Evolutionary conservation across 805 yeast species (phyloP).

Genomic region (Peterozyma xylosa): DNA sequence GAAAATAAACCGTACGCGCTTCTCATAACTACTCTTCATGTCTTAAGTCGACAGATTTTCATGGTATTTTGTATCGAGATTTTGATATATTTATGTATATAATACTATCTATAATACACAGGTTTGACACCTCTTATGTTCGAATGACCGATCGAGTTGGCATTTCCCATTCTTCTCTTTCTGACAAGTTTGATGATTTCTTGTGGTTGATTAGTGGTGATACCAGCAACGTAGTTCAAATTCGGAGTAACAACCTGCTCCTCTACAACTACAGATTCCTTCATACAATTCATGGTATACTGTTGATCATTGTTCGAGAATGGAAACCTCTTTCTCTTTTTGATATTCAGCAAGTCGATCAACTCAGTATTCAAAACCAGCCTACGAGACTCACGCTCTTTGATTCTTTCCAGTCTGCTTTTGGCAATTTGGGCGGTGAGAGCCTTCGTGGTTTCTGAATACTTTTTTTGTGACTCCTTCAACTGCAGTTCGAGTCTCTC

Average conservation of each 20-base stretch:
- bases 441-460: no score
- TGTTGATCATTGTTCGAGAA: background rate
- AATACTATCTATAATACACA: slow-evolving; percentile 22
- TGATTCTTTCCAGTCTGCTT: background rate
- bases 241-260: slow-evolving; percentile 8
- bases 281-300: background rate
- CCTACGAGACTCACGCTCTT: slow-evolving; percentile 2
- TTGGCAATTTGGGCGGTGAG: no score
- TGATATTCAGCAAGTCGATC: background rate
- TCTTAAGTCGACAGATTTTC: no score
- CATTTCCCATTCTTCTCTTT: slow-evolving; percentile 37
- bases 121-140: slow-evolving; percentile 38
- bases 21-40: no score
- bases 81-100: background rate
- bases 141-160: slow-evolving; percentile 36
- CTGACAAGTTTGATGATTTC: slow-evolving; percentile 27
- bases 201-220: slow-evolving; percentile 6
- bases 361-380: no score
- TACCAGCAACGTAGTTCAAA: slow-evolving; percentile 4
- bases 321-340: slow-evolving; percentile 6
- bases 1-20: no score
- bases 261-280: slow-evolving; percentile 6
- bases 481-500: no score
- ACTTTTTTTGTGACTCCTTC: no score
- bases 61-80: no score